phyloP scores from a whole-genome alignment of 225 moss, liverwort and hornwort genomes.

The Asterella californica region DNA sequence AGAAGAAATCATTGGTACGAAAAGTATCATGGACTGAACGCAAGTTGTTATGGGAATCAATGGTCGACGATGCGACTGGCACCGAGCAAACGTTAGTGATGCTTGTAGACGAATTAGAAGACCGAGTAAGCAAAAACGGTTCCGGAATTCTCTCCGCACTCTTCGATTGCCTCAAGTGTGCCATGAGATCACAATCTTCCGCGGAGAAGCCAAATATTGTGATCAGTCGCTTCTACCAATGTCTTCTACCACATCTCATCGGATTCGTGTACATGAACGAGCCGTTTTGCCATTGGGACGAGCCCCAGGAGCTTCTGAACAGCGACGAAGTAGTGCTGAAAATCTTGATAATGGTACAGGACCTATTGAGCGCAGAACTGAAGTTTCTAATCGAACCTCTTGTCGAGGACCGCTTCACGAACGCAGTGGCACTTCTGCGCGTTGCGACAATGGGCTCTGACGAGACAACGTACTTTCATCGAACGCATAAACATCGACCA shows the following conservation, averaged over 20 bases:
- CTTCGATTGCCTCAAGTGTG: conserved; percentile 31
- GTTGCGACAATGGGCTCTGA: conserved; percentile 28
- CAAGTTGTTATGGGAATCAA: conserved; percentile 36
- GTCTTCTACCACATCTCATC: conserved; percentile 37
- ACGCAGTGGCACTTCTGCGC: conserved; percentile 30
- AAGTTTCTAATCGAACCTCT: conserved; percentile 15
- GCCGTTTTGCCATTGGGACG: conserved; percentile 33
- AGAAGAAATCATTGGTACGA: conserved; percentile 21
- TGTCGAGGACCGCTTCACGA: conserved; percentile 24
- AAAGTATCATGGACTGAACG: conserved; percentile 39
- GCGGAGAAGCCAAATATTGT: conserved; percentile 23
- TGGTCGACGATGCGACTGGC: conserved; percentile 18
- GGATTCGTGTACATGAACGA: conserved; percentile 41
- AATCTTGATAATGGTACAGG: conserved; percentile 34
- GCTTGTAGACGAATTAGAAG: conserved; percentile 32
- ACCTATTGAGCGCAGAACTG: conserved; percentile 35
- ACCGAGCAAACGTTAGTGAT: conserved; percentile 30
- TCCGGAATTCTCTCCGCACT: conserved; percentile 21
- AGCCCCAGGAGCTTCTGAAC: conserved; percentile 27
- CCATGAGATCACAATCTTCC: conserved; percentile 20
- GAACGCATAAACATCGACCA: conserved; percentile 27
- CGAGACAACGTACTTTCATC: conserved; percentile 30
- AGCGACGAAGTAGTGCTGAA: conserved; percentile 33
- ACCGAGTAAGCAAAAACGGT: conserved; percentile 29
- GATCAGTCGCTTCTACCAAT: conserved; percentile 28